Evolutionary conservation across 129 eudicot genomes (phyloP).

Genomic region (Lactuca sativa): DNA sequence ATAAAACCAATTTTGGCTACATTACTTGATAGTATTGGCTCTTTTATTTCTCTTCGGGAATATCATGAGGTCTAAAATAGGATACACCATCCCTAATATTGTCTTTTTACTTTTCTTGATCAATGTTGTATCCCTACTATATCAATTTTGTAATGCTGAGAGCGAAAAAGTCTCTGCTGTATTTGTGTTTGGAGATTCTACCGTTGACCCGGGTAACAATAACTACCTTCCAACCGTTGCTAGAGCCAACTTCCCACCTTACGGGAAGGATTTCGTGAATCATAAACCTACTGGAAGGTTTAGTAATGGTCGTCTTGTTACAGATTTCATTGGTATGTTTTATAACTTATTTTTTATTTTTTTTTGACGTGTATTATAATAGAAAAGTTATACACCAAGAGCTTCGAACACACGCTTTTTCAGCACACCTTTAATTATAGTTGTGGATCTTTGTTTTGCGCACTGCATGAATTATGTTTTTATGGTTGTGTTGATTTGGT

Average conservation of each 20-base stretch:
- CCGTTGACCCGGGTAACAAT: conserved; percentile 70
- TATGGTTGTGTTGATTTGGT: not conserved
- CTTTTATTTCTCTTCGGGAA: too few species aligned
- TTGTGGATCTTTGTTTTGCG: not conserved
- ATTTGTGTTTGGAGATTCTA: conserved; percentile 45
- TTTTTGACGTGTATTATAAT: too few species aligned
- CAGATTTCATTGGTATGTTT: conserved; percentile 46
- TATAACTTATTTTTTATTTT: not conserved
- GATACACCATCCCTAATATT: too few species aligned
- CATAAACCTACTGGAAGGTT: conserved; percentile 67
- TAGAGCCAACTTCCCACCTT: conserved; percentile 57
- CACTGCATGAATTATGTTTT: not conserved
- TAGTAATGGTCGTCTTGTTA: conserved; percentile 50
- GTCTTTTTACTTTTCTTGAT: too few species aligned
- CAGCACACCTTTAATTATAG: too few species aligned
- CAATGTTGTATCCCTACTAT: too few species aligned
- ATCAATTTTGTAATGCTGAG: too few species aligned
- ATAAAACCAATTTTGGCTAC: too few species aligned
- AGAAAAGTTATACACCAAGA: too few species aligned
- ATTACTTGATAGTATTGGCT: too few species aligned
- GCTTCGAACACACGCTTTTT: too few species aligned
- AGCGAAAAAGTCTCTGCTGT: conserved; percentile 4
- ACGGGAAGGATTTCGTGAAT: conserved; percentile 53
- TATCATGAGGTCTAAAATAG: too few species aligned
- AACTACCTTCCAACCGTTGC: conserved; percentile 39